These are phyloP conservation scores for Syzygium oleosum DNA, from an alignment of 345 rosid species.

Conservation along the genomic window DNA sequence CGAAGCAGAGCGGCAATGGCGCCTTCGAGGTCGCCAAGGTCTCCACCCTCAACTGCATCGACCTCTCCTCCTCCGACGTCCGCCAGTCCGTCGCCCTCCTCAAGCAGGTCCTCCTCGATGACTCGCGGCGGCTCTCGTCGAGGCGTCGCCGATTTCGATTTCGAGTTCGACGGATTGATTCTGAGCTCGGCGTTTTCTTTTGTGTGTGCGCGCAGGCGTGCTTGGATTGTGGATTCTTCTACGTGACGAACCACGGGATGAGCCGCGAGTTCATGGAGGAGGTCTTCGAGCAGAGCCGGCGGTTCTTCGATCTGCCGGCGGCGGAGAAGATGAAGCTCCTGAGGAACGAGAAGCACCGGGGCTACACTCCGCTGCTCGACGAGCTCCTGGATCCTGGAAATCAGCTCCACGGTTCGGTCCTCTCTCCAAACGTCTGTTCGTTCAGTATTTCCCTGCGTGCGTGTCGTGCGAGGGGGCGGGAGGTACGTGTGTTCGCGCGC, in stretches of 20 bases:
- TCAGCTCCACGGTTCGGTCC: slow-evolving; percentile 42
- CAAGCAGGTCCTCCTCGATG: slow-evolving; percentile 37
- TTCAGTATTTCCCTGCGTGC: neutral
- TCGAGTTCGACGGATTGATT: neutral
- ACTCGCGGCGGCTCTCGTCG: neutral
- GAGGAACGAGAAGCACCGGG: slow-evolving; percentile 65
- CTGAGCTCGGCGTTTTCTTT: neutral
- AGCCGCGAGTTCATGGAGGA: slow-evolving; percentile 53
- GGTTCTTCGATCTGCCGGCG: slow-evolving; percentile 46
- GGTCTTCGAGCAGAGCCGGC: slow-evolving; percentile 54
- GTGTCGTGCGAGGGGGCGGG: neutral
- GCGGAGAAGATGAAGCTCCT: slow-evolving; percentile 57
- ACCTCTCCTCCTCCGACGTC: slow-evolving; percentile 36
- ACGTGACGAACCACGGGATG: slow-evolving; percentile 72
- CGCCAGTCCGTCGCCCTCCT: slow-evolving; percentile 33
- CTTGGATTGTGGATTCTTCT: slow-evolving; percentile 75
- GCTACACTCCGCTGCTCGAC: slow-evolving; percentile 69
- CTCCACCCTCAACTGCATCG: slow-evolving; percentile 49
- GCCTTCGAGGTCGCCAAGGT: slow-evolving; percentile 10
- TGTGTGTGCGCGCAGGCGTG: slow-evolving; percentile 41
- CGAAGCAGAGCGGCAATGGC: slow-evolving; percentile 2
- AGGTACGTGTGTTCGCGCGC: neutral
- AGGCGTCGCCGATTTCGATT: neutral
- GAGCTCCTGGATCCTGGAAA: slow-evolving; percentile 59
- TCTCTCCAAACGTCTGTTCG: neutral